Conservation (phyloP, 2,329 filamentous ascomycete genomes). For the Ceratocystis albifundus region DNA sequence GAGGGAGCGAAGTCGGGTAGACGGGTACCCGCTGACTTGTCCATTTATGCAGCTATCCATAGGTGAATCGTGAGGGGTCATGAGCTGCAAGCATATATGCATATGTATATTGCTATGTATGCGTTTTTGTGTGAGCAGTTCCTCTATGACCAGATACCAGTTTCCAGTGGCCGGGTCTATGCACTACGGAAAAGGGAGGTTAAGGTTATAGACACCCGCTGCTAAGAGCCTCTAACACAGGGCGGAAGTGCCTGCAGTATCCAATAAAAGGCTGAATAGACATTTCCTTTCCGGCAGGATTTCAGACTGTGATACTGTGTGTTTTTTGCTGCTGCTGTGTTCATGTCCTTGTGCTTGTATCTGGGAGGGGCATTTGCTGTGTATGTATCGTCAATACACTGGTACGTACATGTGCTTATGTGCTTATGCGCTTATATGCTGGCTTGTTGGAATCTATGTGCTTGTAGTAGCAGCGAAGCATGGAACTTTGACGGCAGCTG, state of each 20-base stretch:
- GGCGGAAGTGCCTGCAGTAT: neutral
- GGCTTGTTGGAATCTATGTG: too few relatives aligned
- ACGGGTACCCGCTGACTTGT: neutral
- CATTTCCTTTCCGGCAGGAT: neutral
- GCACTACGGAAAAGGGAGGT: neutral
- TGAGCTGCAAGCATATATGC: neutral
- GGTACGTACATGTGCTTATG: too few relatives aligned
- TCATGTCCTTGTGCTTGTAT: neutral
- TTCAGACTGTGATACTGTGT: neutral
- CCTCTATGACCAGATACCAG: too few relatives aligned
- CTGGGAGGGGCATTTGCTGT: neutral
- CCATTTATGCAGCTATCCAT: conserved; percentile 6
- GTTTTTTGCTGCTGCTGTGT: neutral
- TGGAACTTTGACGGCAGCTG: neutral
- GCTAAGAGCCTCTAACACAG: neutral
- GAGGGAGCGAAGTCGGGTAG: neutral
- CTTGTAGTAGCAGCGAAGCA: neutral
- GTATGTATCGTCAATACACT: neutral
- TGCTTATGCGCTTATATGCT: too few relatives aligned
- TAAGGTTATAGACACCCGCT: neutral
- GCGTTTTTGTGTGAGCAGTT: too few relatives aligned
- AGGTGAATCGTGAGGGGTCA: neutral
- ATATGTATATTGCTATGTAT: neutral
- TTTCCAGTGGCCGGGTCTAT: too few relatives aligned
- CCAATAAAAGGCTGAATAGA: neutral